Percentiles rank a stretch among this genome's conserved stretches.
Evolutionary conservation across 106 monocot genomes (phyloP).

Genomic region (Apostasia shenzhenica): DNA sequence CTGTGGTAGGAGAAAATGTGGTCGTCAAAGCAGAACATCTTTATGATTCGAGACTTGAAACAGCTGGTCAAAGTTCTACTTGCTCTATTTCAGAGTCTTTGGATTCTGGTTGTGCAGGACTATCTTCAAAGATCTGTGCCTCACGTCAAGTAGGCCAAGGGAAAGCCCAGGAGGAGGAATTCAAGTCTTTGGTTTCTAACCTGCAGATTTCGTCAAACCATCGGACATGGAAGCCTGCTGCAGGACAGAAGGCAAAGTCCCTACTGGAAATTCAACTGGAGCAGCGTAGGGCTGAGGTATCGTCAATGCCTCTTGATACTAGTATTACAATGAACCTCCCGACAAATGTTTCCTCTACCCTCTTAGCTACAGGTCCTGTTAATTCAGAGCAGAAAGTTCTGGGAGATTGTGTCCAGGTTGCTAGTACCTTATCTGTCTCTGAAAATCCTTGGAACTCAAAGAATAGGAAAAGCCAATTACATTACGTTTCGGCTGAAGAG

Average conservation of each 20-base stretch:
- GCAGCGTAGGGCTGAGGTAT: slow-evolving; percentile 38
- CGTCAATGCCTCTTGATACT: slow-evolving; percentile 17
- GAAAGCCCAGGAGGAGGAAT: slow-evolving; percentile 20
- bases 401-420: slow-evolving; percentile 21
- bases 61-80: slow-evolving; percentile 3
- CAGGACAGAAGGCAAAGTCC: slow-evolving; percentile 69
- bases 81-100: slow-evolving; percentile 7
- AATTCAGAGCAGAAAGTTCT: slow-evolving; percentile 31
- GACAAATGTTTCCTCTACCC: slow-evolving; percentile 10
- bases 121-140: slow-evolving; percentile 2
- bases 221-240: slow-evolving; percentile 76
- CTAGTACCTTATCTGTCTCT: background rate
- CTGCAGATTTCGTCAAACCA: slow-evolving; percentile 17
- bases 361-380: slow-evolving; percentile 31
- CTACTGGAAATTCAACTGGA: slow-evolving; percentile 90
- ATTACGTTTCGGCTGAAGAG: slow-evolving; percentile 84
- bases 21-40: slow-evolving; percentile 16
- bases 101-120: slow-evolving; percentile 8
- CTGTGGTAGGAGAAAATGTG: slow-evolving; percentile 17
- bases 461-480: slow-evolving; percentile 58
- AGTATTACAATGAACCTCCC: slow-evolving; percentile 2
- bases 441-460: slow-evolving; percentile 17
- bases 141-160: slow-evolving; percentile 6
- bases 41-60: slow-evolving; percentile 4
- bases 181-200: slow-evolving; percentile 6